Percentiles rank a stretch among this genome's conserved stretches.
These are phyloP conservation scores for Colletotrichum eremochloae DNA, from an alignment of 2,329 filamentous ascomycete genomes.

Conservation along the genomic window DNA sequence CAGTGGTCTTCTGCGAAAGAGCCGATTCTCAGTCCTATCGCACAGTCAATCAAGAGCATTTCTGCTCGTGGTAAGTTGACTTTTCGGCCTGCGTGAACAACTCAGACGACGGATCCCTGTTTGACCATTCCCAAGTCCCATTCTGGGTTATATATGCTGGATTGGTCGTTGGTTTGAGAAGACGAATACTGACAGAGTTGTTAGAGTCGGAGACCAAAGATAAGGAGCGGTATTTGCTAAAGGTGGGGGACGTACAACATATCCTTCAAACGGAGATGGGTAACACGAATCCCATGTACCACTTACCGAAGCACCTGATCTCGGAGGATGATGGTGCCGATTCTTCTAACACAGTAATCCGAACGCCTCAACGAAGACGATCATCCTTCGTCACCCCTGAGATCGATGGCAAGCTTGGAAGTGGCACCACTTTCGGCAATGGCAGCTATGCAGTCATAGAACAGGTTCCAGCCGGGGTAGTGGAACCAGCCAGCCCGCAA, in stretches of 20 bases:
- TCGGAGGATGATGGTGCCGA: slow-evolving; percentile 31
- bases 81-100: background rate
- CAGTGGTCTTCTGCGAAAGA: slow-evolving; percentile 67
- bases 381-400: slow-evolving; percentile 6
- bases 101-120: background rate
- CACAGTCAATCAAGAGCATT: slow-evolving; percentile 52
- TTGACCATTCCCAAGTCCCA: background rate
- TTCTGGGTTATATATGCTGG: background rate
- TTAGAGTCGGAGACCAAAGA: slow-evolving; percentile 16
- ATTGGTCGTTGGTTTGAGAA: background rate
- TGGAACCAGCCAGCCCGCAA: background rate
- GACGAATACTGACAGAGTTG: background rate
- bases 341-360: slow-evolving; percentile 57
- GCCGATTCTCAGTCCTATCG: slow-evolving; percentile 63
- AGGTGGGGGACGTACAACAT: slow-evolving; percentile 9
- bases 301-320: slow-evolving; percentile 31
- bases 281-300: slow-evolving; percentile 12
- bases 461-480: background rate
- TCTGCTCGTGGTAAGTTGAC: slow-evolving; percentile 34
- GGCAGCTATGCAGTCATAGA: background rate
- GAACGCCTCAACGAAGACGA: slow-evolving; percentile 49
- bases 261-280: slow-evolving; percentile 39
- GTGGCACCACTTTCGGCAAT: background rate
- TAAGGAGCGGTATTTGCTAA: background rate
- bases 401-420: background rate